These are phyloP conservation scores for Auricularia sp. DNA, from an alignment of 768 basidiomycete species.

Conservation along the genomic window DNA sequence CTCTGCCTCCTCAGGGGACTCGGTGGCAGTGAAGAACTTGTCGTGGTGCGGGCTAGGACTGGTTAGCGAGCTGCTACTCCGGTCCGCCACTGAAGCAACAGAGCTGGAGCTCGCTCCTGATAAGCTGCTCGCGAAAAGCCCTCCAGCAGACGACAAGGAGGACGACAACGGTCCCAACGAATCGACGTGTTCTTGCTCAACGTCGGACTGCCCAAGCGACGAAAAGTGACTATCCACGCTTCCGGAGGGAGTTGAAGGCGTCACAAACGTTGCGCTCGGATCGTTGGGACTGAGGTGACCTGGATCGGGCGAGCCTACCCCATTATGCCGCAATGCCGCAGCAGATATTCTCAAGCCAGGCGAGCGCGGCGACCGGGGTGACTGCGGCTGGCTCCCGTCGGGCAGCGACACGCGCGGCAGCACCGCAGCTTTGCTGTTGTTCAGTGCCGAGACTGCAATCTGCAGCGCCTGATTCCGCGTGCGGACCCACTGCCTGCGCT, in stretches of 20 bases:
- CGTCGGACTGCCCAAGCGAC: neutral
- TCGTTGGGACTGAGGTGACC: neutral
- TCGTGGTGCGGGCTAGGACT: slow-evolving; percentile 26
- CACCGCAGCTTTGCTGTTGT: slow-evolving; percentile 11
- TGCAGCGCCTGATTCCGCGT: slow-evolving; percentile 64
- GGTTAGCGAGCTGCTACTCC: slow-evolving; percentile 14
- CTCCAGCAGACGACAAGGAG: neutral
- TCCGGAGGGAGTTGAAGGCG: neutral
- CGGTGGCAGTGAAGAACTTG: slow-evolving; percentile 35
- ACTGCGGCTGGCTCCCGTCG: neutral
- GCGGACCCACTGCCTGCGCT: slow-evolving; percentile 53
- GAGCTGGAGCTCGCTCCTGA: neutral
- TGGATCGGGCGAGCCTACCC: neutral
- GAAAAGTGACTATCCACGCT: neutral
- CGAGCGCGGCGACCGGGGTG: neutral
- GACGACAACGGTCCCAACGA: neutral
- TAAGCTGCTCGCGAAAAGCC: slow-evolving; percentile 8
- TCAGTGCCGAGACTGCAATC: slow-evolving; percentile 59
- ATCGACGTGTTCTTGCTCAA: neutral
- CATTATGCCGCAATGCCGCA: neutral
- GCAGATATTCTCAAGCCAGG: neutral
- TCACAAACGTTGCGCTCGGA: neutral
- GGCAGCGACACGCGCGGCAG: neutral
- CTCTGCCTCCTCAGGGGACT: slow-evolving; percentile 64
- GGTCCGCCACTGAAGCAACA: slow-evolving; percentile 7